Base-by-base conservation (phyloP, 2,329 filamentous ascomycete genomes). In the Colletotrichum cordylinicola region DNA sequence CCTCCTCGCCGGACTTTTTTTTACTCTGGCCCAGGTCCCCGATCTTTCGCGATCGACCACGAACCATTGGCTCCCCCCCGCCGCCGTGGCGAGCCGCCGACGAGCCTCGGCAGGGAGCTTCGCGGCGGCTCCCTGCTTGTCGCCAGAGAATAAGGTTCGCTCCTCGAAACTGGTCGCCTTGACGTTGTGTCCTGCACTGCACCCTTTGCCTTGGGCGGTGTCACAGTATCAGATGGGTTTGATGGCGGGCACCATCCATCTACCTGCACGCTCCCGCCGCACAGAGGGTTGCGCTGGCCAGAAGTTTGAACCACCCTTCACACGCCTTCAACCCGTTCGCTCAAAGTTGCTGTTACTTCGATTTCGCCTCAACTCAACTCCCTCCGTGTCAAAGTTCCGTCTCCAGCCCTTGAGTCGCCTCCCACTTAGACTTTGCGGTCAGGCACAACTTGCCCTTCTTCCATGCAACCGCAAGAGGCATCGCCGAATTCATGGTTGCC, bases 211-310 rank as follows among this genome's bases (percentile, higher is more conserved):
- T 74, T 33, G 37, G 70, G 60, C 58, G 56, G 70, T 75, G 74
- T 65, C 70, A 65, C 29, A 31, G 70, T 75, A 75, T 75, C 70
- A 75, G 70, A 75, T 60, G 64, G 74, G 74, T 75, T 75, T 75
- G 70, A 73, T 65, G 58, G 35, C 65, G 70, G 58, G 56, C 74
- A 52, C 43, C 18, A 73, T 35, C 58, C 31, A 60, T 60, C 43
- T 39, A 15, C 24, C 64, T 65, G 70, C 70, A 73, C 65, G 73
- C 58, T 73, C 56, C 70, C 43, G 55, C 70, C 70, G 69, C 73
- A 72, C n/a, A 64, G 69, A 72, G 39, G 64, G 43, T 31, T 56
- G 39, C 69, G 73, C 55, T 66, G 69, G 62, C 55, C 52, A 58
- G 24, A 66, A 64, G 69, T 67, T 72, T 72, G 69, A 61, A 55